These are phyloP conservation scores for Saccharomyces hybrid DNA, from an alignment of 1,139 yeast species.

Conservation along the genomic window DNA sequence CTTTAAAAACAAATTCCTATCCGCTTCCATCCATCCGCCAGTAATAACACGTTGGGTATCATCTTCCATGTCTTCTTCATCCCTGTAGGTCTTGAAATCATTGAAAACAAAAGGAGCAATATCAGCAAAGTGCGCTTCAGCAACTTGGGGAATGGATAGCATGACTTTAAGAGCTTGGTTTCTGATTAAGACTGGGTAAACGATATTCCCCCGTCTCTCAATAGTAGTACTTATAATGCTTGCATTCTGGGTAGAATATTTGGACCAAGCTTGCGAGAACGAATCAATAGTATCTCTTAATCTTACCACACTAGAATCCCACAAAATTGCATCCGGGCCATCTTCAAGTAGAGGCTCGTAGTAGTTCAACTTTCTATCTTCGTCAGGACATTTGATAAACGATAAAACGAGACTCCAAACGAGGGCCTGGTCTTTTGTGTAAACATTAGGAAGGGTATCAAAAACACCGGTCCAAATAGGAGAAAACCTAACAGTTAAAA, in stretches of 20 bases:
- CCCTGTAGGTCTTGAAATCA: conserved; percentile 16
- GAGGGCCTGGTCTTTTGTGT: conserved; percentile 37
- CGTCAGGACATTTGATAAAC: conserved; percentile 31
- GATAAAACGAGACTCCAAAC: conserved; percentile 51
- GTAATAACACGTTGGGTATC: conserved; percentile 10
- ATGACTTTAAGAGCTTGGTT: conserved; percentile 36
- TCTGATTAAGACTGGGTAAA: conserved; percentile 28
- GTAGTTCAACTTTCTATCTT: conserved; percentile 12
- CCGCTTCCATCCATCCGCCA: conserved; percentile 50
- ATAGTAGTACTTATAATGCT: conserved; percentile 37
- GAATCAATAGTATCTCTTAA: conserved; percentile 30
- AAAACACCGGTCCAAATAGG: conserved; percentile 78
- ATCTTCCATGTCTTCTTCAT: conserved; percentile 30
- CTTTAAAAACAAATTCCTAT: conserved; percentile 51
- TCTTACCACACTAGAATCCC: conserved; percentile 34
- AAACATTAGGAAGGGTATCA: conserved; percentile 48
- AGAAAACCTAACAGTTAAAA: conserved; percentile 65
- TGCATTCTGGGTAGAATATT: conserved; percentile 25
- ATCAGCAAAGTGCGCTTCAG: conserved; percentile 50
- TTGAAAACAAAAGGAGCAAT: conserved; percentile 51
- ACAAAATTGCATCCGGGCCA: conserved; percentile 13
- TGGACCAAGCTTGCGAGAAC: conserved; percentile 24
- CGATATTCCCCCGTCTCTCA: conserved; percentile 31
- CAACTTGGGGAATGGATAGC: conserved; percentile 50
- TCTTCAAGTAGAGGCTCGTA: conserved; percentile 12